Percentiles rank a stretch among this genome's conserved stretches.
These are phyloP conservation scores for Cyberlindnera subsufficiens DNA, from an alignment of 805 yeast genomes.

Conservation along the genomic window DNA sequence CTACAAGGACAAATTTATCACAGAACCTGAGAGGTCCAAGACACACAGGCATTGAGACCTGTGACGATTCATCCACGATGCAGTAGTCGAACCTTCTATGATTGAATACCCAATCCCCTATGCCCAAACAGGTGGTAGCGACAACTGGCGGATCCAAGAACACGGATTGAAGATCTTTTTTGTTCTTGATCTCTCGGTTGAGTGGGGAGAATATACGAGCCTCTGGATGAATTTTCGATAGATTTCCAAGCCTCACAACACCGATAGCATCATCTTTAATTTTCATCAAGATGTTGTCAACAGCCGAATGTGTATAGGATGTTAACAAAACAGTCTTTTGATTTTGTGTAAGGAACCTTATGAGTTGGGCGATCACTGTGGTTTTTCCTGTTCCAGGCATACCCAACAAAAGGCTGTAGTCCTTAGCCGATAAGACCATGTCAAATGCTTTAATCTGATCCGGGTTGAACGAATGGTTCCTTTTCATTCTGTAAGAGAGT, in stretches of 20 bases:
- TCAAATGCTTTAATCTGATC: conserved; percentile 73
- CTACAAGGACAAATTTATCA: conserved; percentile 83
- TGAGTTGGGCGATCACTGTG: conserved; percentile 76
- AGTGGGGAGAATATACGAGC: conserved; percentile 48
- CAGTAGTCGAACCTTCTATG: conserved; percentile 77
- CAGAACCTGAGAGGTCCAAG: conserved; percentile 81
- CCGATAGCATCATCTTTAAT: conserved; percentile 40
- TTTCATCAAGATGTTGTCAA: conserved; percentile 83
- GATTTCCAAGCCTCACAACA: conserved; percentile 64
- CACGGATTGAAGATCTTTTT: conserved; percentile 39
- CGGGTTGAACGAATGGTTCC: conserved; percentile 40
- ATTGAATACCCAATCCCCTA: conserved; percentile 55
- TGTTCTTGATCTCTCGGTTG: conserved; percentile 31
- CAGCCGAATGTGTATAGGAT: conserved; percentile 93
- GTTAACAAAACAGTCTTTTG: conserved; percentile 71
- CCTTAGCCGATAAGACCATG: conserved; percentile 56
- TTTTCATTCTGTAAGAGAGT: conserved; percentile 15
- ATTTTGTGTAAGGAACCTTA: conserved; percentile 50
- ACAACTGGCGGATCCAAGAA: conserved; percentile 64
- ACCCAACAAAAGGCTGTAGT: conserved; percentile 79
- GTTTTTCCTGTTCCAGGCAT: conserved; percentile 99
- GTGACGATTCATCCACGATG: conserved; percentile 95
- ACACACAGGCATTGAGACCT: conserved; percentile 85
- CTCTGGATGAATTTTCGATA: conserved; percentile 54
- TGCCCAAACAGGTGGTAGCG: conserved; percentile 84